Evolutionary conservation across 2,329 filamentous ascomycete genomes (phyloP).

Genomic region (Stachybotrys echinatus): DNA sequence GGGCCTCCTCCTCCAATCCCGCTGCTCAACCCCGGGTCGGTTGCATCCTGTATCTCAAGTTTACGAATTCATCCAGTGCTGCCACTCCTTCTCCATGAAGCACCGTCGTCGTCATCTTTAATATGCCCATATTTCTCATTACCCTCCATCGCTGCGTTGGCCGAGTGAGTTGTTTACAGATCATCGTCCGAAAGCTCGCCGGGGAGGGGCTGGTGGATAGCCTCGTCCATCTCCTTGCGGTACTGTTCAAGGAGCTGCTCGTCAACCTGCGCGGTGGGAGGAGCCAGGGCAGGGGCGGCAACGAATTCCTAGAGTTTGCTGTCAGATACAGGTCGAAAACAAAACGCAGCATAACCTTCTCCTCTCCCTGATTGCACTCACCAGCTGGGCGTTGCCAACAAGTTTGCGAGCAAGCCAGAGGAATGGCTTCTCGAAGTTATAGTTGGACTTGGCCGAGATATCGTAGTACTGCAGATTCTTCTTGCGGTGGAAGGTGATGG

Average conservation of each 20-base stretch:
- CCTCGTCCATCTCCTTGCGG: conserved; percentile 81
- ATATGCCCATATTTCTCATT: background rate
- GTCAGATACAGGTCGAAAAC: background rate
- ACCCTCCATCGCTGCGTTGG: background rate
- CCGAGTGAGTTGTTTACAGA: conserved; percentile 39
- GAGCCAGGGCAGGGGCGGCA: conserved; percentile 88
- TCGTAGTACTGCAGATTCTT: conserved; percentile 99
- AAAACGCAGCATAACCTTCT: background rate
- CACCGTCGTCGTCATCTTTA: background rate
- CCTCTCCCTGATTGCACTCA: conserved; percentile 7
- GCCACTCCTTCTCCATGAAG: background rate
- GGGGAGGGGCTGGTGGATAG: conserved; percentile 78
- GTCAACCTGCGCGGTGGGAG: conserved; percentile 88
- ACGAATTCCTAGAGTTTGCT: conserved; percentile 77
- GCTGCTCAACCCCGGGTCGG: conserved; percentile 16
- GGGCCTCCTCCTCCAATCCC: conserved; percentile 26
- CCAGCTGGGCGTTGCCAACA: conserved; percentile 71
- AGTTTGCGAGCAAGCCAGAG: conserved; percentile 98
- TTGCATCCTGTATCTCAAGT: background rate
- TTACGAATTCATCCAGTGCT: background rate
- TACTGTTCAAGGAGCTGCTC: conserved; percentile 75
- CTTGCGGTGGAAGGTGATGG: conserved; percentile 99
- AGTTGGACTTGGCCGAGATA: conserved; percentile 99
- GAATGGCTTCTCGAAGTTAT: conserved; percentile 99
- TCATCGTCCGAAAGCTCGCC: conserved; percentile 84